Evolutionary conservation across 2,329 filamentous ascomycete genomes (phyloP).

Genomic region (Lasiodiplodia hormozganensis): DNA sequence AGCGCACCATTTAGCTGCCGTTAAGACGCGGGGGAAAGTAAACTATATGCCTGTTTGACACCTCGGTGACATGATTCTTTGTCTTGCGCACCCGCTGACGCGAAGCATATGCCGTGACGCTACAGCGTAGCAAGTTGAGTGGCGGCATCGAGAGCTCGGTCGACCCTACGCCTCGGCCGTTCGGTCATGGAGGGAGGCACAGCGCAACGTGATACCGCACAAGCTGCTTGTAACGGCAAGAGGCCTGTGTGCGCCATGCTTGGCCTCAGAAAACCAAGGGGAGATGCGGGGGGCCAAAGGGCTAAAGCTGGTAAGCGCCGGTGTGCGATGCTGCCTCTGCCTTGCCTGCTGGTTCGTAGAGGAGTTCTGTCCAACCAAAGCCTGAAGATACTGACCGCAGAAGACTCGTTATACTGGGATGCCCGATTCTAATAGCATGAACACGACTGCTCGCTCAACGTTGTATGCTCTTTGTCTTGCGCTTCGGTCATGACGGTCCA

Average conservation of each 20-base stretch:
- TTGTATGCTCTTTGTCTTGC: not conserved
- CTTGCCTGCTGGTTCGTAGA: not conserved
- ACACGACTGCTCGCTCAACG: not conserved
- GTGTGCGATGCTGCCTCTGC: not conserved
- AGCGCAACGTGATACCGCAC: constrained; percentile 14
- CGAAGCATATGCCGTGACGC: not conserved
- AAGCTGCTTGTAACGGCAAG: constrained; percentile 3
- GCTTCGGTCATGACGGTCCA: not conserved
- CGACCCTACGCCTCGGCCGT: not conserved
- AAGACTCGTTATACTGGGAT: not conserved
- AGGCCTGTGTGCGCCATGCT: not conserved
- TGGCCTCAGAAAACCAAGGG: not conserved
- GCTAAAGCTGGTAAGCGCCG: not conserved
- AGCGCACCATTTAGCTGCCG: not conserved
- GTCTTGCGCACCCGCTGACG: not conserved
- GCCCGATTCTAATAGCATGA: not conserved
- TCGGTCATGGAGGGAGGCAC: not conserved
- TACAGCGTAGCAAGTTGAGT: not conserved
- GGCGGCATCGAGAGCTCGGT: not conserved
- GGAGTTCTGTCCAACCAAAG: not conserved
- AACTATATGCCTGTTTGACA: constrained; percentile 3
- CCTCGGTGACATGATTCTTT: not conserved
- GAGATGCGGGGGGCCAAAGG: too few relatives aligned
- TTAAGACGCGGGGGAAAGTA: not conserved
- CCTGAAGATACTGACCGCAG: not conserved